A percentile compares a stretch with the other conserved stretches of the same genome.
These are phyloP conservation scores for Penicillium odoratum DNA, from an alignment of 495 filamentous ascomycete genomes.

Conservation along the genomic window DNA sequence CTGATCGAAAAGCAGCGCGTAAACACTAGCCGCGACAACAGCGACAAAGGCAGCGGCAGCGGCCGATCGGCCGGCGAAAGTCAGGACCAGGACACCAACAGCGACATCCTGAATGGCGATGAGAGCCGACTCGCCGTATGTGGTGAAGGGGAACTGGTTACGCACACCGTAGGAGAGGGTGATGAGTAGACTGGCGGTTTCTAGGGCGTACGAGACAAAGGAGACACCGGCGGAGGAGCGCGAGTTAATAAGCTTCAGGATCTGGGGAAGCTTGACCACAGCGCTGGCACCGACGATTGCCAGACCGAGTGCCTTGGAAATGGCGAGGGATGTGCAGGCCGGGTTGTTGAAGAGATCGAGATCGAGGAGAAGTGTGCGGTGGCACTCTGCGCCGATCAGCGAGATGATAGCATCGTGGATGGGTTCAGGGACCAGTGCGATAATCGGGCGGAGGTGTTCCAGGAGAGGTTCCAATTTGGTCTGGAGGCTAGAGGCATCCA, in stretches of 20 bases:
- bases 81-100: conserved; percentile 80
- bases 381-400: conserved; percentile 80
- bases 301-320: conserved; percentile 89
- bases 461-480: conserved; percentile 61
- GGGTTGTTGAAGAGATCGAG: conserved; percentile 68
- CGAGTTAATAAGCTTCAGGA: conserved; percentile 82
- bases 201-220: conserved; percentile 88
- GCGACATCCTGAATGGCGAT: conserved; percentile 90
- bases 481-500: conserved; percentile 39
- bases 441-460: conserved; percentile 69
- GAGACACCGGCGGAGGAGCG: conserved; percentile 78
- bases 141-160: conserved; percentile 90
- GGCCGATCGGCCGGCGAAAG: conserved; percentile 64
- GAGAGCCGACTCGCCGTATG: conserved; percentile 89
- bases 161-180: conserved; percentile 86
- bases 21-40: conserved; percentile 63
- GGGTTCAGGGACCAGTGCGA: conserved; percentile 74
- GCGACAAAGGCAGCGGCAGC: conserved; percentile 74
- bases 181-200: conserved; percentile 82
- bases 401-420: conserved; percentile 72
- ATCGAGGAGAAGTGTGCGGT: conserved; percentile 76
- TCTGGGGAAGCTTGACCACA: conserved; percentile 94
- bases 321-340: conserved; percentile 78
- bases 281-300: conserved; percentile 86
- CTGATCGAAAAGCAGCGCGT: conserved; percentile 65